Base-by-base conservation (phyloP, 2,329 filamentous ascomycete species). In the Pseudocercospora fijiensis region DNA sequence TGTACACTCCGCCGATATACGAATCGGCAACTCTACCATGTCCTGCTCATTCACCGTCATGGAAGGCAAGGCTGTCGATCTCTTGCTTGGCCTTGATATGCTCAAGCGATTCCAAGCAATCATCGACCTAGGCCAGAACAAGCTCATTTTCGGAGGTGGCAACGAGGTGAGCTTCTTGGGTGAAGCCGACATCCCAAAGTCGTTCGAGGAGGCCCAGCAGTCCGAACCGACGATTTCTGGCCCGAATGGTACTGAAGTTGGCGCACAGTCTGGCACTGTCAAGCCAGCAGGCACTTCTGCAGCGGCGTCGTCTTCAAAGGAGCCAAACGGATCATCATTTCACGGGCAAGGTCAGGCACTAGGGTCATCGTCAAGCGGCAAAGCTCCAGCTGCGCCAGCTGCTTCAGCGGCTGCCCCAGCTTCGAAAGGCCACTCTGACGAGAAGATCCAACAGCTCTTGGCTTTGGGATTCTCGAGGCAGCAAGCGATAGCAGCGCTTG, bases 41-140 rank as follows among this genome's bases (percentile, higher is more conserved):
- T 89, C 94, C 2, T 98, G 93, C 80, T 95, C 92, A 64, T 99
- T 99, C 77, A 99, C 95, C 2, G 95, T 99, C 74, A 99, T 99
- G 95, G 95, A 99, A 80, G 95, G 95, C 68, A 99, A 98, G 78
- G 88, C 92, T 58, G 95, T 99, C 24, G 95, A 98, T 76, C 83
- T 99, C 18, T 85, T 99, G 1, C 86, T 99, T 11, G 95, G 95
- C 3, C 81, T 99, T 47, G 95, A 99, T 77, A 99, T 99, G 91
- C 84, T 99, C 66, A 97, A 96, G 80, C 87, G 95, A 43, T 93
- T 98, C 78, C 94, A 96, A 78, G 95, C 94, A 37, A 90, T 85
- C 71, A 94, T 99, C 73, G 95, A 99, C 76, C 84, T 99, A 11
- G 85, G 87, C 67, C 89, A 89, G 73, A 92, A 95, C 73, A 90